Evolutionary conservation across 2,329 filamentous ascomycete genomes (phyloP).

Genomic region (Colletotrichum echinochloae): DNA sequence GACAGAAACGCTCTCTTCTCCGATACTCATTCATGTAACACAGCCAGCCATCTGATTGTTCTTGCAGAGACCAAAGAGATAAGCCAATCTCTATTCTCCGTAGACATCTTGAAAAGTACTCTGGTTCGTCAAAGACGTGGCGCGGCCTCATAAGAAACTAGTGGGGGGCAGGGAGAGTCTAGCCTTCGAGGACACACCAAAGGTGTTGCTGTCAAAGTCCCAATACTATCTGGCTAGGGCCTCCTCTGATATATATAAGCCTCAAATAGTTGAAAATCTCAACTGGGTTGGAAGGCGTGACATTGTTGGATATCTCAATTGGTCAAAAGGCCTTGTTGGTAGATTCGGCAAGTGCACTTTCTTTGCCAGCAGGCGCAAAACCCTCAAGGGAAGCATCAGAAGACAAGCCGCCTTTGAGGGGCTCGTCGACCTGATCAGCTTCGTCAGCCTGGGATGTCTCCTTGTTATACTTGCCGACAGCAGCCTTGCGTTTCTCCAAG

Average conservation of each 20-base stretch:
- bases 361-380: not conserved
- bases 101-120: too few relatives aligned
- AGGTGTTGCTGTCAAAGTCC: too few relatives aligned
- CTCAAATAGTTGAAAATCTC: not conserved
- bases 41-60: not conserved
- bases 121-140: too few relatives aligned
- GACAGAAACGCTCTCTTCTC: not conserved
- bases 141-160: too few relatives aligned
- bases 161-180: not conserved
- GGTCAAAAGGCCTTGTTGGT: too few relatives aligned
- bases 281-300: too few relatives aligned
- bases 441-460: not conserved
- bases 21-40: not conserved
- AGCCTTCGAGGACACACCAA: not conserved
- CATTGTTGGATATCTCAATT: not conserved
- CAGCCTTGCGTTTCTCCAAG: not conserved
- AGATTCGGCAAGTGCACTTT: not conserved
- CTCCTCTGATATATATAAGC: too few relatives aligned
- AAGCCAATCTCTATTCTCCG: too few relatives aligned
- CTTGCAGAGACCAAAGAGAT: too few relatives aligned
- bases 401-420: not conserved
- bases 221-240: not conserved
- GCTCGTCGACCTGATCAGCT: not conserved
- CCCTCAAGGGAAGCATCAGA: not conserved
- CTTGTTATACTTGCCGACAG: not conserved